Evolutionary conservation across 164 flowering plant species (phyloP), one percentile per base, ranked within the genome.

Genomic region (Magnolia changhungtana): DNA sequence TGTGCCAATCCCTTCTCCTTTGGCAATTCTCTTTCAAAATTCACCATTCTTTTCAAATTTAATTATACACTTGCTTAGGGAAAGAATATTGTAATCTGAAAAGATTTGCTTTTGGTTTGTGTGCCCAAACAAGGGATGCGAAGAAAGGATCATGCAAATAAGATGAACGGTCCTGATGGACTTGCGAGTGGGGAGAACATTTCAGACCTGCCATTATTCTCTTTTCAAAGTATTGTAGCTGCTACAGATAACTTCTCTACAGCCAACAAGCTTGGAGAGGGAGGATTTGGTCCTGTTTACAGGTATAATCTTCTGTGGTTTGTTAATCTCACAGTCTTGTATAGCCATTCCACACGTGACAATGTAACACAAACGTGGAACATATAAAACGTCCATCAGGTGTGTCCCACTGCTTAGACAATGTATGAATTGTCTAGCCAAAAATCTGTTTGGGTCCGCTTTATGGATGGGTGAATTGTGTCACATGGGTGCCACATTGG

Each of bases 201-300:
- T 55, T 55, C 61, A 11, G 71, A 68, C 18, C 19, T 68, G 16
- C 71, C 71, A 31, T 29, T 68, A 11, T 68, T 68, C 50, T 10
- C 29, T 3, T 68, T 29, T 68, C 45, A 31, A 5, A 29, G 71
- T 45, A 68, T 68, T 29, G 23, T 37, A 68, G 16, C 45, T 29
- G 74, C 80, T 2, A 78, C 80, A 6, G 50, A 20, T 14, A 74
- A 78, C 77, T 78, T 78, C 74, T 65, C 37, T 13, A n/a, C 19
- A 19, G 50, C 67, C 29, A 73, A 78, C 55, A 78, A 72, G 72
- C 80, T 78, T 55, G 80, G 80, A 14, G 31, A 67, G 37, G 80
- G 80, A 11, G 80, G 80, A 1, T 78, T 78, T 68, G 80, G 80
- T 1, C 72, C 80, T 52, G 80, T 73, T 29, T 77, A 71, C 49